phyloP scores from a whole-genome alignment of 1,284 basidiomycete genomes.

The Tilletia horrida region DNA sequence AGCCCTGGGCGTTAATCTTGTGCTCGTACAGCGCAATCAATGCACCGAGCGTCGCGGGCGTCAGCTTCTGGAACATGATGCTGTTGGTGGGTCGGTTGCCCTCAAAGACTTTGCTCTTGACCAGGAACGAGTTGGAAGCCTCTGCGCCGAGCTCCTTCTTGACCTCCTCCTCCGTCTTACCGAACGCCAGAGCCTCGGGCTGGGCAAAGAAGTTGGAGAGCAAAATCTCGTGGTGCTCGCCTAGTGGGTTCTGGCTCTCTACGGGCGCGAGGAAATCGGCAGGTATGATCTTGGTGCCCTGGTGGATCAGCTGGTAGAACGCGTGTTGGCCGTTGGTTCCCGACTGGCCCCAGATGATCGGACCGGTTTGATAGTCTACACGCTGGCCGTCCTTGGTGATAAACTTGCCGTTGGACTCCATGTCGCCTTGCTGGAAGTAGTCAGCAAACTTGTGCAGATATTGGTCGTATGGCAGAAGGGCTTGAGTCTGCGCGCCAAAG shows the following conservation, averaged over 20 bases:
- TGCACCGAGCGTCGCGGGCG: constrained; percentile 82
- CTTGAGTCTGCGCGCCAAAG: constrained; percentile 90
- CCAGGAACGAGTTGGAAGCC: constrained; percentile 72
- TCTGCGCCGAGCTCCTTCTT: constrained; percentile 69
- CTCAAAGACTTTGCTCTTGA: constrained; percentile 97
- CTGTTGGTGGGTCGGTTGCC: constrained; percentile 96
- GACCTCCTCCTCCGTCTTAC: constrained; percentile 89
- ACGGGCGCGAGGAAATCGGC: constrained; percentile 90
- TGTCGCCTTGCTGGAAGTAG: constrained; percentile 99
- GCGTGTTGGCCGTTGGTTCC: constrained; percentile 99
- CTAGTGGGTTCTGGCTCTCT: constrained; percentile 85
- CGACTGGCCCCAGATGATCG: constrained; percentile 97
- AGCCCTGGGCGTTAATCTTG: constrained; percentile 97
- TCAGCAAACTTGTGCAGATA: constrained; percentile 99
- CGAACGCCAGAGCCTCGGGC: constrained; percentile 92
- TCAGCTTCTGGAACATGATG: constrained; percentile 88
- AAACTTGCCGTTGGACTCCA: constrained; percentile 98
- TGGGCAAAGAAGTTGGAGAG: constrained; percentile 98
- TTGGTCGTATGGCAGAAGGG: constrained; percentile 93
- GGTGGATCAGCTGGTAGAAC: constrained; percentile 97
- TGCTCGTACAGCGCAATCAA: constrained; percentile 93
- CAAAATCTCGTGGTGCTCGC: constrained; percentile 88
- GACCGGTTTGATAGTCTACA: constrained; percentile 94
- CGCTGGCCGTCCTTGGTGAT: constrained; percentile 88
- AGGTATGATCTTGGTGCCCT: constrained; percentile 68